Conservation (phyloP, 2,329 filamentous ascomycete species). For the Pyricularia sp. region DNA sequence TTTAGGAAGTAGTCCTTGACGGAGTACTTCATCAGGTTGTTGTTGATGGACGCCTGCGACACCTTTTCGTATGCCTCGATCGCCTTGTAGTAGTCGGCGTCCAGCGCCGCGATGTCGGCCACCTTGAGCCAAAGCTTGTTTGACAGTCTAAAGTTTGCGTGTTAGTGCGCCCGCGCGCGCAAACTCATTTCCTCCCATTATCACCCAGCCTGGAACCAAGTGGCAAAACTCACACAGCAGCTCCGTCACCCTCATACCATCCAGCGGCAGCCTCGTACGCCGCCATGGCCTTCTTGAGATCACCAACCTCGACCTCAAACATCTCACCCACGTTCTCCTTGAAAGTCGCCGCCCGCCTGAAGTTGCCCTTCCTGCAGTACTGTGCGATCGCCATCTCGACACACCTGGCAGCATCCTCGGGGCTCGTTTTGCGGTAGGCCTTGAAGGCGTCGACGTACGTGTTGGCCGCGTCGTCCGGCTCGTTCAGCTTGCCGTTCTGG, state of each 20-base stretch:
- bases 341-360: constrained; percentile 80
- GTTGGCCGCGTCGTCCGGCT: constrained; percentile 88
- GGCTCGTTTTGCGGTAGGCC: constrained; percentile 79
- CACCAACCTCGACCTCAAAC: constrained; percentile 72
- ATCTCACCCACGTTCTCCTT: constrained; percentile 84
- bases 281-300: constrained; percentile 69
- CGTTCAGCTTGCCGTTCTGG: constrained; percentile 72
- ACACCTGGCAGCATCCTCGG: constrained; percentile 72
- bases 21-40: constrained; percentile 87
- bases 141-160: constrained; percentile 53
- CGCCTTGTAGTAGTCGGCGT: constrained; percentile 75
- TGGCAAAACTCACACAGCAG: constrained; percentile 56
- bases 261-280: constrained; percentile 77
- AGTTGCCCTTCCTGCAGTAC: constrained; percentile 84
- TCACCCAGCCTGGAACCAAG: neutral
- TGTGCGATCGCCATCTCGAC: constrained; percentile 72
- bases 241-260: constrained; percentile 86
- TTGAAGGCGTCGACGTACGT: constrained; percentile 87
- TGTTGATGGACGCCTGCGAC: constrained; percentile 66
- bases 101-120: constrained; percentile 75
- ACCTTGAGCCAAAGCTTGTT: constrained; percentile 94
- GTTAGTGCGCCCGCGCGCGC: neutral
- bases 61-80: constrained; percentile 80
- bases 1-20: constrained; percentile 96
- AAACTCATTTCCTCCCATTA: neutral